Conservation (phyloP, 2,329 filamentous ascomycete genomes). For the Sclerotinia trifoliorum region DNA sequence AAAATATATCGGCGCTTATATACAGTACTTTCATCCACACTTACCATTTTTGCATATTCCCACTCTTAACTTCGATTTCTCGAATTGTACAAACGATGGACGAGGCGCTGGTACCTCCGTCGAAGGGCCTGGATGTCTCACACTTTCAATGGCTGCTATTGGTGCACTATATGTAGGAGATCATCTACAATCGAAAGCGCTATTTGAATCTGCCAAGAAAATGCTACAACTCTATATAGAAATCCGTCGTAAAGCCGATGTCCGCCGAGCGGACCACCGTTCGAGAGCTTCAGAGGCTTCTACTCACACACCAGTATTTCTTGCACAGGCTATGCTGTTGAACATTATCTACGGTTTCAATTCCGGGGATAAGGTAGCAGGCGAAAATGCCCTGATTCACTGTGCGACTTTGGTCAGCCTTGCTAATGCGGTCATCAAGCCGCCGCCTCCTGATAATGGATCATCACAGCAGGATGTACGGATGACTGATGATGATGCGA, state of each 20-base stretch:
- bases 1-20: slow-evolving; percentile 85
- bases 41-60: slow-evolving; percentile 91
- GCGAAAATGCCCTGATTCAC: slow-evolving; percentile 89
- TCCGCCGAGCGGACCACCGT: slow-evolving; percentile 61
- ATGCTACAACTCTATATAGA: slow-evolving; percentile 94
- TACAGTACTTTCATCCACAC: slow-evolving; percentile 91
- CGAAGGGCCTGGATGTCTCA: slow-evolving; percentile 81
- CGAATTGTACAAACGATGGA: slow-evolving; percentile 63
- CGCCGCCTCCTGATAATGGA: slow-evolving; percentile 37
- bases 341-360: slow-evolving; percentile 96
- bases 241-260: slow-evolving; percentile 82
- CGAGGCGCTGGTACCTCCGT: slow-evolving; percentile 58
- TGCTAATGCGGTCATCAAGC: slow-evolving; percentile 73
- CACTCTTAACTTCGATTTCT: slow-evolving; percentile 84
- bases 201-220: slow-evolving; percentile 92
- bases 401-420: slow-evolving; percentile 88
- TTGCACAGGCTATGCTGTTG: slow-evolving; percentile 94
- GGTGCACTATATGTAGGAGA: slow-evolving; percentile 88
- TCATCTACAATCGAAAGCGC: slow-evolving; percentile 70
- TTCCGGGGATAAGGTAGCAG: slow-evolving; percentile 85
- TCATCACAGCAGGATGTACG: slow-evolving; percentile 44
- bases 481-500: slow-evolving; percentile 55
- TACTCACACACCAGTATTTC: slow-evolving; percentile 81
- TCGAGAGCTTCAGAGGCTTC: slow-evolving; percentile 56
- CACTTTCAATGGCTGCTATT: slow-evolving; percentile 82